Percentiles rank a stretch among this genome's conserved stretches.
Conservation (phyloP, 805 yeast species). For the Wickerhamomyces pijperi region DNA sequence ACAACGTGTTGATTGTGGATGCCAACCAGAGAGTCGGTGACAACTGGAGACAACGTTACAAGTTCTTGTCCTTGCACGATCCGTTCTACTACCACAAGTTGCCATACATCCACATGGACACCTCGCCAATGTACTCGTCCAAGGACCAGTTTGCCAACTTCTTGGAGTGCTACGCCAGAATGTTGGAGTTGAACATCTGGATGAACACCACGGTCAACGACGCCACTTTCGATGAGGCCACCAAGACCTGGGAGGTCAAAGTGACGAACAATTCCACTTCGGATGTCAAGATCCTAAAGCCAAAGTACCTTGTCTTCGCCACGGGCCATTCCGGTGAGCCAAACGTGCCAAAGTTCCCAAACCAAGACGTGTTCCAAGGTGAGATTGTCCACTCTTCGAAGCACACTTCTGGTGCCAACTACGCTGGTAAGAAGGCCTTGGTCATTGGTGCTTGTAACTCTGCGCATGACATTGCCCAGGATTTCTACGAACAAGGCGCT, state of each 20-base stretch:
- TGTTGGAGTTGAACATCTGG: constrained; percentile 31
- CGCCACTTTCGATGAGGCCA: constrained; percentile 21
- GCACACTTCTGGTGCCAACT: constrained; percentile 29
- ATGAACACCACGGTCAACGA: constrained; percentile 20
- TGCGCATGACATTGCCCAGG: constrained; percentile 35
- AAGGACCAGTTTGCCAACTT: constrained; percentile 34
- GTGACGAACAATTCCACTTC: constrained; percentile 20
- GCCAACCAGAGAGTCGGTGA: constrained; percentile 28
- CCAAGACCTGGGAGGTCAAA: constrained; percentile 23
- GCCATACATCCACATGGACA: constrained; percentile 29
- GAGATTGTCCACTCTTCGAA: constrained; percentile 30
- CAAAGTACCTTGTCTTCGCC: constrained; percentile 30
- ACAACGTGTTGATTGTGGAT: constrained; percentile 28
- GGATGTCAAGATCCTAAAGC: constrained; percentile 16
- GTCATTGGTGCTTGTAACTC: constrained; percentile 37
- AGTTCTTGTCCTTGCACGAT: constrained; percentile 33
- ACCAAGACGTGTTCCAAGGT: constrained; percentile 27
- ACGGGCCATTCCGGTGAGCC: constrained; percentile 38
- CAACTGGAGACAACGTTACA: constrained; percentile 35
- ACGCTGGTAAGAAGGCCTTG: constrained; percentile 29
- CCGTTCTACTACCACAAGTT: constrained; percentile 33
- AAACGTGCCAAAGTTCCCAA: constrained; percentile 28
- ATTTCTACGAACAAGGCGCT: constrained; percentile 33
- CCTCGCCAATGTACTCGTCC: constrained; percentile 30
- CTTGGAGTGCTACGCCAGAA: constrained; percentile 29